These are phyloP conservation scores for Spergularia bocconei DNA, from an alignment of 148 eudicot genomes.

Conservation along the genomic window DNA sequence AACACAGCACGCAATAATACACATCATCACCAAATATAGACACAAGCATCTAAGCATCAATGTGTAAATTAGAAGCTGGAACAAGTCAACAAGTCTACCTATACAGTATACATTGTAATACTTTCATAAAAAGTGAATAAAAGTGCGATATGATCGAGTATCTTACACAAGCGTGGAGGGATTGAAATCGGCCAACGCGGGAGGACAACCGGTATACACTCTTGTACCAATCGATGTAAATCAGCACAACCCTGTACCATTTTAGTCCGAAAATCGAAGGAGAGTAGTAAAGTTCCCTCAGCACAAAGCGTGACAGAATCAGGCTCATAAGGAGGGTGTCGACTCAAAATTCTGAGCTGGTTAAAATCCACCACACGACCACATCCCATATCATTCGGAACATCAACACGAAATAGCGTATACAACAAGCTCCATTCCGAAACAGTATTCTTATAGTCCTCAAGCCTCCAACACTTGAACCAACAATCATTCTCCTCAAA, in stretches of 20 bases:
- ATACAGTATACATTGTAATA: too few relatives aligned
- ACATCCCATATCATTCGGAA: not conserved
- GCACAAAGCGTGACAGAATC: not conserved
- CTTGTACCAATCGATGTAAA: not conserved
- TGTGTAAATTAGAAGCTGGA: too few relatives aligned
- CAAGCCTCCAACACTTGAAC: not conserved
- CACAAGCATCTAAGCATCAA: too few relatives aligned
- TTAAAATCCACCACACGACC: too few relatives aligned
- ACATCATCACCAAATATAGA: too few relatives aligned
- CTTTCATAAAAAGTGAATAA: too few relatives aligned
- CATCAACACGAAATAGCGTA: not conserved
- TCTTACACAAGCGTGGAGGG: constrained; percentile 7
- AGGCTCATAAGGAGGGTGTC: not conserved
- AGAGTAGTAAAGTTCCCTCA: not conserved
- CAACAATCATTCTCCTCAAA: not conserved
- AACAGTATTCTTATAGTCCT: not conserved
- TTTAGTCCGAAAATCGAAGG: not conserved
- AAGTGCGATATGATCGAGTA: too few relatives aligned
- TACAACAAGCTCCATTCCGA: not conserved
- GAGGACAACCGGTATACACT: not conserved
- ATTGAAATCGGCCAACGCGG: constrained; percentile 7
- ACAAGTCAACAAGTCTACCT: too few relatives aligned
- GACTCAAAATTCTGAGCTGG: not conserved
- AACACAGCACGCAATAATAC: too few relatives aligned
- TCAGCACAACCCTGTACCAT: not conserved